These are phyloP conservation scores for Colletotrichum sp. DNA, from an alignment of 2,329 filamentous ascomycete species.

Conservation along the genomic window DNA sequence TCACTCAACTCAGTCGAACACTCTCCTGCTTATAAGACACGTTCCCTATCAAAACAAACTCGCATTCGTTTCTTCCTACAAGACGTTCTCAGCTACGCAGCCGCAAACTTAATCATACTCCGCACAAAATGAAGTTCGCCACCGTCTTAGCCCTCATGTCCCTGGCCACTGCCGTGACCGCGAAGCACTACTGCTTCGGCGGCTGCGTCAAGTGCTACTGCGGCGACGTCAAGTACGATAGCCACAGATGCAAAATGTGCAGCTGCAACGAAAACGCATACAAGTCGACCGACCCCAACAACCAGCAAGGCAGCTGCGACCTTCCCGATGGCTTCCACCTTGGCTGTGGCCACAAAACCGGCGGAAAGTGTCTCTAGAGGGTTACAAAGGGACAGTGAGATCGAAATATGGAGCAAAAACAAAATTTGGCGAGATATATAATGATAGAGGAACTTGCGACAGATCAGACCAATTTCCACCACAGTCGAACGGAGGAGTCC, in stretches of 20 bases:
- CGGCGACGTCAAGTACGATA: background rate
- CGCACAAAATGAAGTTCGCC: background rate
- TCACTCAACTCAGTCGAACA: background rate
- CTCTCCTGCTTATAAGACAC: background rate
- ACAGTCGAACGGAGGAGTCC: background rate
- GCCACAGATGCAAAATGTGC: background rate
- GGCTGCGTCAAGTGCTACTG: background rate
- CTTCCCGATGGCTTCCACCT: background rate
- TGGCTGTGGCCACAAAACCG: background rate
- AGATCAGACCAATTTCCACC: background rate
- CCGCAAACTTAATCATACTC: accelerated
- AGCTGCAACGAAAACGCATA: background rate
- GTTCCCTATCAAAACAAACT: background rate
- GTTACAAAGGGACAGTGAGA: background rate
- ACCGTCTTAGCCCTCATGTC: background rate
- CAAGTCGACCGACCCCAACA: background rate
- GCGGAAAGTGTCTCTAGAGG: background rate
- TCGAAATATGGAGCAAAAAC: background rate
- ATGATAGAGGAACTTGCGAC: background rate
- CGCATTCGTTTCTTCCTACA: background rate
- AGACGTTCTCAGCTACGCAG: background rate
- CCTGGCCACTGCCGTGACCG: background rate
- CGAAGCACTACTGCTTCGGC: background rate
- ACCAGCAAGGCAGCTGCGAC: background rate
- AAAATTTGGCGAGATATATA: background rate